Conservation (phyloP, 1,284 basidiomycete species). For the Heliocybe sulcata region DNA sequence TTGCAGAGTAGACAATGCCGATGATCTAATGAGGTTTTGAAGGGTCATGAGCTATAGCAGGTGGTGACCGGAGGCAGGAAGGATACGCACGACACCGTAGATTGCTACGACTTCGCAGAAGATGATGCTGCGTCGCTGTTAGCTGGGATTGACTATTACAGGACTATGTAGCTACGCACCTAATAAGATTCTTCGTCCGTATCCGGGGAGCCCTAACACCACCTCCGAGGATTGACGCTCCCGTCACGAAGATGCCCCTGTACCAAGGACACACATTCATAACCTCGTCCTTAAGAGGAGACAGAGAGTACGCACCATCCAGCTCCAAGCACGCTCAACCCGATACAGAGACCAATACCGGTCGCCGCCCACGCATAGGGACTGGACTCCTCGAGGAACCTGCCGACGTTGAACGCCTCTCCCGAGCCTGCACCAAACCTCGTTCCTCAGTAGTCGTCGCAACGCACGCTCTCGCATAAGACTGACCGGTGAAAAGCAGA, state of each 20-base stretch:
- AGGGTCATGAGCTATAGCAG: neutral
- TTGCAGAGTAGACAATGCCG: conserved; percentile 89
- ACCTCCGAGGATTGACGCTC: conserved; percentile 91
- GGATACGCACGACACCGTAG: conserved; percentile 79
- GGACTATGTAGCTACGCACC: conserved; percentile 38
- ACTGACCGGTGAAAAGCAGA: conserved; percentile 77
- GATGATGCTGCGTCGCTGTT: conserved; percentile 66
- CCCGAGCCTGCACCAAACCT: conserved; percentile 56
- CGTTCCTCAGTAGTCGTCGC: neutral
- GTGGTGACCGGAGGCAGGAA: conserved; percentile 1
- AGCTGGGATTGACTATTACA: neutral
- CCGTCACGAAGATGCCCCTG: conserved; percentile 98
- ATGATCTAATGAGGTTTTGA: conserved; percentile 56
- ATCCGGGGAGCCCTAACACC: conserved; percentile 94
- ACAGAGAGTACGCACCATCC: conserved; percentile 68
- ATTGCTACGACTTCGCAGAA: conserved; percentile 99
- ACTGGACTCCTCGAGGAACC: conserved; percentile 88
- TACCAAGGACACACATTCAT: conserved; percentile 2
- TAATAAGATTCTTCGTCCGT: conserved; percentile 96
- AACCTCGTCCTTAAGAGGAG: neutral
- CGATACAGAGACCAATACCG: conserved; percentile 91
- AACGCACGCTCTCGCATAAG: neutral
- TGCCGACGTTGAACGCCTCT: conserved; percentile 87
- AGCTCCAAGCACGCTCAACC: conserved; percentile 89
- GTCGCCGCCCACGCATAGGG: conserved; percentile 91